These are phyloP conservation scores for Zygotorulaspora danielsina DNA, from an alignment of 805 yeast species.

Conservation along the genomic window DNA sequence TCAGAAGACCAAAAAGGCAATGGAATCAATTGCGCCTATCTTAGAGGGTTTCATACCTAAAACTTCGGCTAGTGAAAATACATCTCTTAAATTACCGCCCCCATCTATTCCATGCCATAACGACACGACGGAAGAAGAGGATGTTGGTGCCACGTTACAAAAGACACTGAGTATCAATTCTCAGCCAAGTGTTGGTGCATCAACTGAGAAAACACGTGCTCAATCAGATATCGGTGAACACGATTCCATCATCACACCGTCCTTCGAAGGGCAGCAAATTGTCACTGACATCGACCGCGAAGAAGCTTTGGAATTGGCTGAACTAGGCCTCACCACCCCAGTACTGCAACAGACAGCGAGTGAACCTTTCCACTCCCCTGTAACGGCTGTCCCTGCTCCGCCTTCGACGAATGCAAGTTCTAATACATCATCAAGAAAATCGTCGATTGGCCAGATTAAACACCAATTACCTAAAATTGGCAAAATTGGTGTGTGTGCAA, in stretches of 20 bases:
- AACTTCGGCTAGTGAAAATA: slow-evolving; percentile 51
- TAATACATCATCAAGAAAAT: slow-evolving; percentile 28
- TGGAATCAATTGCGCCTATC: slow-evolving; percentile 78
- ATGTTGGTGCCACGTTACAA: slow-evolving; percentile 24
- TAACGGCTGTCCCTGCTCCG: slow-evolving; percentile 11
- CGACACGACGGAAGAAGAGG: slow-evolving; percentile 24
- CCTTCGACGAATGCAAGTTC: slow-evolving; percentile 23
- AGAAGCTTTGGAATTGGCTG: slow-evolving; percentile 8
- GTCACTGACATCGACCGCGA: slow-evolving; percentile 6
- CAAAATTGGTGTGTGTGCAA: slow-evolving; percentile 96
- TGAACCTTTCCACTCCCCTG: slow-evolving; percentile 12
- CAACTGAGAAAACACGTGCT: slow-evolving; percentile 8
- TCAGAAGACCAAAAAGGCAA: slow-evolving; percentile 48
- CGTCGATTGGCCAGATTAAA: slow-evolving; percentile 24
- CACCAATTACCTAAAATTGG: slow-evolving; percentile 69
- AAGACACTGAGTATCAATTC: slow-evolving; percentile 28
- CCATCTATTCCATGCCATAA: slow-evolving; percentile 25
- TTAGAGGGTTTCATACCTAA: slow-evolving; percentile 70
- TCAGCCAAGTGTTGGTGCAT: slow-evolving; percentile 14
- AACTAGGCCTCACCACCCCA: slow-evolving; percentile 8
- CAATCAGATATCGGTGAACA: slow-evolving; percentile 9
- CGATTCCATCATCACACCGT: slow-evolving; percentile 8
- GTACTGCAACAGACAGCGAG: slow-evolving; percentile 2
- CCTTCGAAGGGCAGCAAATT: slow-evolving; percentile 4
- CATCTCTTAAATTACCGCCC: slow-evolving; percentile 35